A percentile compares a stretch with the other conserved stretches of the same genome.
Conservation (phyloP, 2,329 filamentous ascomycete genomes). For the Lachnellula hyalina region DNA sequence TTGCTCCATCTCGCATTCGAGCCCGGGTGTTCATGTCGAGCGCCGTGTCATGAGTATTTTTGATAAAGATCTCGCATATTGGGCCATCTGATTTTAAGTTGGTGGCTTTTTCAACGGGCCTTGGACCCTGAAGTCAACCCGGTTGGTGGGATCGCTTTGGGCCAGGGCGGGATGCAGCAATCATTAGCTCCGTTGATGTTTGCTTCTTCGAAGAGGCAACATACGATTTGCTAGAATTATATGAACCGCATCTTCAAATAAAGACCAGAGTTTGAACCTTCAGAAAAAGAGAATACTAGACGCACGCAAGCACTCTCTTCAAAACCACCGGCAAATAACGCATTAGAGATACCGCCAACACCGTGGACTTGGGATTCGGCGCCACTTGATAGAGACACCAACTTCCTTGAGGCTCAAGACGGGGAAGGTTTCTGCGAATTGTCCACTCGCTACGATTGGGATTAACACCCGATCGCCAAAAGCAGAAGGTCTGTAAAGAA, state of each 20-base stretch:
- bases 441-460: too few species aligned
- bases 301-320: neutral
- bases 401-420: too few species aligned
- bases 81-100: constrained; percentile 19
- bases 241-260: constrained; percentile 2
- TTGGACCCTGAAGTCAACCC: constrained; percentile 1
- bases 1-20: constrained; percentile 20
- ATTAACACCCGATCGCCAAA: too few species aligned
- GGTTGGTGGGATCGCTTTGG: constrained; percentile 11
- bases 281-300: neutral
- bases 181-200: neutral
- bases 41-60: constrained; percentile 20
- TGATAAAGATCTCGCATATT: constrained; percentile 17
- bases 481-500: too few species aligned
- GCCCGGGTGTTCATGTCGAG: constrained; percentile 22
- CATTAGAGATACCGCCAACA: neutral
- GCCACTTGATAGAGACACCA: too few species aligned
- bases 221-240: constrained; percentile 3
- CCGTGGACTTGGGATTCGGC: neutral
- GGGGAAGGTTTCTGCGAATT: too few species aligned
- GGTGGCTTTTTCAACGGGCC: constrained; percentile 10
- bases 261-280: neutral
- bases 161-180: neutral
- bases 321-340: neutral
- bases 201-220: neutral